phyloP scores from a whole-genome alignment of 1,139 yeast species.

The Scheffersomyces segobiensis region DNA sequence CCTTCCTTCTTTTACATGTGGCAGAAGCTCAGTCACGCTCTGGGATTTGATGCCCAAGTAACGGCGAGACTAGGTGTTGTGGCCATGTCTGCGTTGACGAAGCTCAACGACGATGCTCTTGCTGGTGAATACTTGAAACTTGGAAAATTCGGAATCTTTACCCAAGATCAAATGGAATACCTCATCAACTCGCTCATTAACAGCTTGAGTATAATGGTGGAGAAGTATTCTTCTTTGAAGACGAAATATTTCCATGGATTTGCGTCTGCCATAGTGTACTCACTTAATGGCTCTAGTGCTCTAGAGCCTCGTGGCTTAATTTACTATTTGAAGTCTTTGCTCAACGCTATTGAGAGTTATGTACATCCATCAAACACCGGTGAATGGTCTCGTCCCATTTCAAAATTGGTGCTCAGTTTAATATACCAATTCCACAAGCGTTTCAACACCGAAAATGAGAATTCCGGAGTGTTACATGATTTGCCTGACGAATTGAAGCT shows the following conservation, averaged over 20 bases:
- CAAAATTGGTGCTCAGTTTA: conserved; percentile 60
- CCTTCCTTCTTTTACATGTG: conserved; percentile 76
- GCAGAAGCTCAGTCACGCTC: conserved; percentile 58
- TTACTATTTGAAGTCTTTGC: conserved; percentile 52
- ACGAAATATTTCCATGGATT: conserved; percentile 56
- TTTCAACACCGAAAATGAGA: conserved; percentile 46
- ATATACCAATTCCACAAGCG: conserved; percentile 62
- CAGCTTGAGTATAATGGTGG: conserved; percentile 48
- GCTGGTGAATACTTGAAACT: conserved; percentile 14
- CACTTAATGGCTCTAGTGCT: conserved; percentile 55
- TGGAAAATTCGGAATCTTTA: conserved; percentile 58
- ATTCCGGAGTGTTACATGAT: conserved; percentile 38
- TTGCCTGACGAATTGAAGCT: conserved; percentile 51
- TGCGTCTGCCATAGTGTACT: conserved; percentile 64
- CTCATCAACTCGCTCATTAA: conserved; percentile 59
- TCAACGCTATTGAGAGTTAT: conserved; percentile 78
- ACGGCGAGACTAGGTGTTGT: conserved; percentile 67
- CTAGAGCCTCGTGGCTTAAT: conserved; percentile 48
- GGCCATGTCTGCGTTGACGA: conserved; percentile 49
- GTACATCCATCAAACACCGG: conserved; percentile 92
- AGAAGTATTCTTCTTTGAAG: conserved; percentile 39
- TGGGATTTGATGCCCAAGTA: conserved; percentile 65
- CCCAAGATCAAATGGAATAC: conserved; percentile 57
- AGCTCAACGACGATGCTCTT: conserved; percentile 25
- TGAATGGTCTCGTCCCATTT: conserved; percentile 74